These are phyloP conservation scores for Kwoniella shandongensis DNA, from an alignment of 768 basidiomycete genomes.

Conservation along the genomic window DNA sequence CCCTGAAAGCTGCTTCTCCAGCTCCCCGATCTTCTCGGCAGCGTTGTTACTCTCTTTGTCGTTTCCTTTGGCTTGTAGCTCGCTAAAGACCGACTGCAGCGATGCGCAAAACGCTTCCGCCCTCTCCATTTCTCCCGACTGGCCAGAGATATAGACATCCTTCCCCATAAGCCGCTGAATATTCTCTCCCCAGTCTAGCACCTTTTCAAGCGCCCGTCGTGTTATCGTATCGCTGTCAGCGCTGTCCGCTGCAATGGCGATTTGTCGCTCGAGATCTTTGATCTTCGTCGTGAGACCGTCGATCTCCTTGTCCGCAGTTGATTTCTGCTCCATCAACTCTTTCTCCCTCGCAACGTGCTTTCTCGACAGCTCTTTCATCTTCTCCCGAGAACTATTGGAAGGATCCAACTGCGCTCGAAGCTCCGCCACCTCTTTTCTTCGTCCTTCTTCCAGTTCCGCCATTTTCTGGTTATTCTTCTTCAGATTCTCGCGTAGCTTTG, in stretches of 20 bases:
- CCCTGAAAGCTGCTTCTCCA: slow-evolving; percentile 40
- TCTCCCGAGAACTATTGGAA: neutral
- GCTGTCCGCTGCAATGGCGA: too few species aligned
- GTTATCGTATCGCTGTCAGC: too few species aligned
- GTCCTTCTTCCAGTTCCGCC: slow-evolving; percentile 61
- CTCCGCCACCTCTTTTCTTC: slow-evolving; percentile 55
- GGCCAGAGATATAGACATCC: neutral
- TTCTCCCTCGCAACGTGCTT: slow-evolving; percentile 49
- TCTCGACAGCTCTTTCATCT: slow-evolving; percentile 9
- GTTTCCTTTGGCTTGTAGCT: too few species aligned
- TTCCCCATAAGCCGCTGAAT: slow-evolving; percentile 9
- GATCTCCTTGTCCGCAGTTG: neutral
- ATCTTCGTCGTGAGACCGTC: neutral
- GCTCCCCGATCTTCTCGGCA: neutral
- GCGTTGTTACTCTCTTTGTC: too few species aligned
- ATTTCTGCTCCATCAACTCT: slow-evolving; percentile 55
- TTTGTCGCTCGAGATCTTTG: neutral
- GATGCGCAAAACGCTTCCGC: too few species aligned
- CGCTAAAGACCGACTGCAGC: too few species aligned
- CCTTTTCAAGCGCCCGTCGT: slow-evolving; percentile 58
- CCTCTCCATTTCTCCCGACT: too few species aligned
- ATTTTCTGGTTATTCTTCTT: slow-evolving; percentile 65
- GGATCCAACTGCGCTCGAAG: neutral
- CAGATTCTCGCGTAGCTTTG: slow-evolving; percentile 62
- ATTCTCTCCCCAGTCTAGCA: slow-evolving; percentile 28